Base-by-base conservation (phyloP, 2,329 filamentous ascomycete genomes). In the Didymella arachidicola region DNA sequence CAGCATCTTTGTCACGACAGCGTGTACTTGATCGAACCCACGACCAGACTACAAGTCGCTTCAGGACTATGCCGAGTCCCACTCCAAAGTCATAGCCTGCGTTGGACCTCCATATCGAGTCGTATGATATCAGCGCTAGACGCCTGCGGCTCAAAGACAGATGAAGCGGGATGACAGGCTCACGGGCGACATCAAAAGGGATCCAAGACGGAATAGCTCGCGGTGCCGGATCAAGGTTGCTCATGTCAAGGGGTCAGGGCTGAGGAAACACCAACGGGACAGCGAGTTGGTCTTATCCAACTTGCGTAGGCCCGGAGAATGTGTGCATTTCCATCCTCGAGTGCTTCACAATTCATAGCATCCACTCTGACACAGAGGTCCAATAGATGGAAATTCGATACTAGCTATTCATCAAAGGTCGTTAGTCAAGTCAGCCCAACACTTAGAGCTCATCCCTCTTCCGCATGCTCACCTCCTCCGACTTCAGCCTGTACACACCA, bases 401-500 rank as follows among this genome's bases (percentile, higher is more conserved):
- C 6, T n/a, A 36, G 5, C 2, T 36, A 8, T 36, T 36, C 32
- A 7, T 36, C 32, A 36, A 7, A 36, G 16, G 32, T 36, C 16
- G 3, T 36, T n/a, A n/a, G 1, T n/a, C 3, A 36, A 8, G 14
- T n/a, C 3, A 36, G 30, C 16, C 32, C 16, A 11, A 16, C 25
- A 14, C 41, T 50, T 49, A 82, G 64, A 83, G 65, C 68, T 83
- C 80, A 66, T 82, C 79, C 53, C 76, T 77, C 70, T 78, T 79
- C 62, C 72, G 73, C 65, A 64, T 32, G n/a, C 44, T 57, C 27
- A 27, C 42, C 41, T 74, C 55, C 52, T 60, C 57, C 19, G 71
- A 68, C 49, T 81, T 75, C 62, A 85, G 66, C 58, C 83, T 77
- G 65, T 80, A 83, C 71, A 84, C 74, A n/a, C 77, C 79, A n/a